Evolutionary conservation across 2,329 filamentous ascomycete species (phyloP), one percentile per base, ranked within the genome.

Genomic region (Pyricularia pennisetigena): DNA sequence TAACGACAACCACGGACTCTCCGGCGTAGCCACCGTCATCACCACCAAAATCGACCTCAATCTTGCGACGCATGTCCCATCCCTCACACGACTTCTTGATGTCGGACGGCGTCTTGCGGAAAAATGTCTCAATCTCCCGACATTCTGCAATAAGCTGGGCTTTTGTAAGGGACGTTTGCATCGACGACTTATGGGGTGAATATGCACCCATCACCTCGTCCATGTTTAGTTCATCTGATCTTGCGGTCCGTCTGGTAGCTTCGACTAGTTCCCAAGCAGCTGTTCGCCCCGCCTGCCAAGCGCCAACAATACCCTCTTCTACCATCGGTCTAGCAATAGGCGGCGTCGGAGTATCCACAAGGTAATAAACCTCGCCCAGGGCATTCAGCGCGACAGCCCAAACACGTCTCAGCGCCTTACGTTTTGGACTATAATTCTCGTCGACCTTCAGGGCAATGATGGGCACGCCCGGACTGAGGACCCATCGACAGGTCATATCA

Each of bases 371-470:
- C 76, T 99, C 95, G 1, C 95, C 95, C 9, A 99, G 82, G 0
- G 95, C 94, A 76, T 99, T 99, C 67, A 99, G 79, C n/a, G 88
- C 92, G 61, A 94, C 90, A n/a, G 92, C 93, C 93, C 93, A 98
- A 14, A 95, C 86, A 30, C 94, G 88, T 14, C 87, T 86, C 66
- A 88, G 82, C 4, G 85, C 81, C 75, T 89, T 89, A 32, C 94
- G 88, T 72, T 88, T 89, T 29, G 84, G 77, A 65, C 85, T 94
- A 77, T 93, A 95, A 67, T 87, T 87, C 30, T 97, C 93, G 74
- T 99, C 95, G 7, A 97, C 86, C 63, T 87, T 87, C 70, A 99
- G 87, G 0, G 88, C 86, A 68, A 97, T 85, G 70, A 99, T 95
- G 0, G 95, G 95, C 3, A 98, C 93, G 59, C 95, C 95, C 2